These are phyloP conservation scores for Penicillium sp. DNA, from an alignment of 2,329 filamentous ascomycete species.

Conservation along the genomic window DNA sequence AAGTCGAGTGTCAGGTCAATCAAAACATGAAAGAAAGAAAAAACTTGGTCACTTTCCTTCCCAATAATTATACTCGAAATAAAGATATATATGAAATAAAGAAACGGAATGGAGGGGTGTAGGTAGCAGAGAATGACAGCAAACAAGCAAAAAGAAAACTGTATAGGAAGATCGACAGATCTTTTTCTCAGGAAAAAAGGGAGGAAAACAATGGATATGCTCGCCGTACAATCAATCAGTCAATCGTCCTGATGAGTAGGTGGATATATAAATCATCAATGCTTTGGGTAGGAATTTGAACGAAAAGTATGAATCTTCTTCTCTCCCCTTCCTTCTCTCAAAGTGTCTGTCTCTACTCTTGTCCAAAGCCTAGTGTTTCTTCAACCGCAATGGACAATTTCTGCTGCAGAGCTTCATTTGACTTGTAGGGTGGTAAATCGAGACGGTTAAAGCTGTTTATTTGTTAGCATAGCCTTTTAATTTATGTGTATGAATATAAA, in stretches of 20 bases:
- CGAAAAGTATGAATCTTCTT: background rate
- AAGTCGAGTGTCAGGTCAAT: background rate
- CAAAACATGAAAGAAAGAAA: background rate
- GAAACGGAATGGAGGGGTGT: background rate
- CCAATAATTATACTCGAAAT: background rate
- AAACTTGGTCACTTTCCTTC: background rate
- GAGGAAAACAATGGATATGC: background rate
- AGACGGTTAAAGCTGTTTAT: slow-evolving; percentile 83
- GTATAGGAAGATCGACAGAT: background rate
- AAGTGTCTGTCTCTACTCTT: slow-evolving; percentile 63
- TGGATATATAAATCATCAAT: background rate
- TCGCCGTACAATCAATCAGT: slow-evolving; percentile 7
- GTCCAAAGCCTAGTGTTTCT: slow-evolving; percentile 97
- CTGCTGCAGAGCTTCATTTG: slow-evolving; percentile 73
- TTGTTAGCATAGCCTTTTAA: slow-evolving; percentile 19
- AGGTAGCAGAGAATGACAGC: background rate
- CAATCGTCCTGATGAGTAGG: background rate
- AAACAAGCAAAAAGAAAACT: background rate
- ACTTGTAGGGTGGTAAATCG: slow-evolving; percentile 91
- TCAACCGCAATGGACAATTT: slow-evolving; percentile 97
- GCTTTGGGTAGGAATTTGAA: background rate
- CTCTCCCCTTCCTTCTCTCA: background rate
- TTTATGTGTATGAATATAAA: slow-evolving; percentile 20
- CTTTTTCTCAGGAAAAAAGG: background rate
- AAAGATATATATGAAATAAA: slow-evolving; percentile 3